phyloP scores from a whole-genome alignment of 768 basidiomycete species.

The Termitomyces sp. region DNA sequence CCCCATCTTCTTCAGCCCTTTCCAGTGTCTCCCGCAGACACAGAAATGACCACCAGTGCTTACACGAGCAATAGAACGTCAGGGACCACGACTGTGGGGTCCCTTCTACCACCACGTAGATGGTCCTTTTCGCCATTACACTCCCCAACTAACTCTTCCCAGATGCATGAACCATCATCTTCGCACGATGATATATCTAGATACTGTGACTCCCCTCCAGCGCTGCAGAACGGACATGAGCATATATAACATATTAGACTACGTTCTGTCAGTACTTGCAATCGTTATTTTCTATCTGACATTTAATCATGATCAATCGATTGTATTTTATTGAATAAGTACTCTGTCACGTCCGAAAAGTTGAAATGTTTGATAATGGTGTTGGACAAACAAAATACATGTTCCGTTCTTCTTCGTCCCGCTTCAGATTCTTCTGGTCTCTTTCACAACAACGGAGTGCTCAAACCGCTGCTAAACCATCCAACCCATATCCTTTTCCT shows the following conservation, averaged over 20 bases:
- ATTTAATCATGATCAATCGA: slow-evolving; percentile 4
- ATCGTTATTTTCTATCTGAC: slow-evolving; percentile 6
- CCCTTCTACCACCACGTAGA: slow-evolving; percentile 32
- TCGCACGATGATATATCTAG: slow-evolving; percentile 7
- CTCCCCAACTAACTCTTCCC: slow-evolving; percentile 15
- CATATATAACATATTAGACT: slow-evolving; percentile 3
- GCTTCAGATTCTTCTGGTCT: not conserved
- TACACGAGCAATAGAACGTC: slow-evolving; percentile 29
- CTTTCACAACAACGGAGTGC: not conserved
- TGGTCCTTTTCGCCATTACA: slow-evolving; percentile 31
- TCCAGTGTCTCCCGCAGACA: slow-evolving; percentile 40
- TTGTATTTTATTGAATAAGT: not conserved
- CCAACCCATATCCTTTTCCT: slow-evolving; percentile 48
- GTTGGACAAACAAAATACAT: slow-evolving; percentile 1
- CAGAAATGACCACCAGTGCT: slow-evolving; percentile 27
- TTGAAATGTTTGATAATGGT: not conserved
- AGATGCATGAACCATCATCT: slow-evolving; percentile 11
- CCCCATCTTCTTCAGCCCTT: slow-evolving; percentile 40
- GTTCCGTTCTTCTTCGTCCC: not conserved
- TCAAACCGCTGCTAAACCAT: not conserved
- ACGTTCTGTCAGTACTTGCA: not conserved
- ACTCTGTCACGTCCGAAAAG: not conserved
- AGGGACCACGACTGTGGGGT: slow-evolving; percentile 35
- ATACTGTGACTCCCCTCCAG: not conserved
- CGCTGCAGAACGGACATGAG: slow-evolving; percentile 1